phyloP scores from a whole-genome alignment of 1,284 basidiomycete species.

The Athelia psychrophila region DNA sequence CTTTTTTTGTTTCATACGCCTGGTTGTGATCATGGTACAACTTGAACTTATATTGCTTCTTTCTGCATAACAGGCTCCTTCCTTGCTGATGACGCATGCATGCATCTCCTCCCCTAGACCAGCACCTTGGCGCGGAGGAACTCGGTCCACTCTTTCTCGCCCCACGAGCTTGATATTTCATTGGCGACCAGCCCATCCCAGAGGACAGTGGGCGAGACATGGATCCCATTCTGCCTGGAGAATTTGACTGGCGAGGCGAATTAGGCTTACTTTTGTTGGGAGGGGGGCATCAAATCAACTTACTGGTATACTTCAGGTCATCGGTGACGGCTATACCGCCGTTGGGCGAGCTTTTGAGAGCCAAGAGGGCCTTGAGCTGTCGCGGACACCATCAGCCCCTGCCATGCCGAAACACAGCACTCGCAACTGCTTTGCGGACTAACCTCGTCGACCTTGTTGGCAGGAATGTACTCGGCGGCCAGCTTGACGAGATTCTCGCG shows the following conservation, averaged over 20 bases:
- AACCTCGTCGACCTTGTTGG: conserved; percentile 40
- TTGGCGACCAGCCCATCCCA: conserved; percentile 84
- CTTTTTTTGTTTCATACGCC: too few relatives aligned
- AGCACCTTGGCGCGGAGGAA: conserved; percentile 71
- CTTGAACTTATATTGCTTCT: too few relatives aligned
- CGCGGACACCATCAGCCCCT: too few relatives aligned
- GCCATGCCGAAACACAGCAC: too few relatives aligned
- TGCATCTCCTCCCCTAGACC: neutral
- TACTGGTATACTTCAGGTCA: conserved; percentile 83
- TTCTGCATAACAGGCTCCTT: too few relatives aligned
- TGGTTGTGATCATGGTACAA: too few relatives aligned
- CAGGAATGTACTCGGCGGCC: conserved; percentile 48
- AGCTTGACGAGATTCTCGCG: conserved; percentile 71
- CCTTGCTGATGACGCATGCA: too few relatives aligned
- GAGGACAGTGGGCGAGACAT: conserved; percentile 87
- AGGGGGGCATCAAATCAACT: conserved; percentile 21
- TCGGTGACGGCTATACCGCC: conserved; percentile 77
- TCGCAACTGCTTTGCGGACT: too few relatives aligned
- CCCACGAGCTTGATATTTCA: conserved; percentile 84
- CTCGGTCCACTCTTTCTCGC: conserved; percentile 79
- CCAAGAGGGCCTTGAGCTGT: conserved; percentile 59
- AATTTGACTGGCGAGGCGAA: conserved; percentile 64
- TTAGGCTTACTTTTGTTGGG: conserved; percentile 1
- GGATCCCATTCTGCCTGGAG: conserved; percentile 88
- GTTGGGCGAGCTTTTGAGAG: conserved; percentile 64